Base-by-base conservation (phyloP, 495 filamentous ascomycete genomes). In the Tuber calosporum region DNA sequence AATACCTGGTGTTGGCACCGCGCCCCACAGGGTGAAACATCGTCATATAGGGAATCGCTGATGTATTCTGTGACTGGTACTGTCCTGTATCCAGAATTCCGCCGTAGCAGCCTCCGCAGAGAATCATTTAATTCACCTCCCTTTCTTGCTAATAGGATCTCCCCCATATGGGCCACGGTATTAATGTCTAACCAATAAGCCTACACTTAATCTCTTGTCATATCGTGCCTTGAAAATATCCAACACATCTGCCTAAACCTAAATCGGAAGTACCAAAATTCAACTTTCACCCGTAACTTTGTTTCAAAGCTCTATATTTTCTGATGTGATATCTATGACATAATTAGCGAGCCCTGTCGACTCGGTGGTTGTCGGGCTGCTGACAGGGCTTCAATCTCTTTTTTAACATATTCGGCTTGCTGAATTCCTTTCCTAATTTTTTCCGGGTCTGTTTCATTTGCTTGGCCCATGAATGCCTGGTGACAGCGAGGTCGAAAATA, bases 341-440 rank as follows among this genome's bases (percentile, higher is more conserved):
- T 7, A 68, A 79, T 73, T 68, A 22, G 72, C 71, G 39, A 76
- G 43, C 39, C 72, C 36, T 37, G 17, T 17, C 20, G 37, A 40
- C 36, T 36, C n/a, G 22, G n/a, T 26, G 66, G 68, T n/a, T 34
- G 70, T 48, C n/a, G 13, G 37, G 39, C 26, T 41, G 86, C 92
- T 88, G 86, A 97, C 94, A 98, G 82, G 15, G 93, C 90, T 83
- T 97, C 93, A 76, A 97, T 90, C 83, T 97, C 94, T 53, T 94
- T 97, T 82, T 92, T 94, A 6, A 97, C 92, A 83, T 91, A 98
- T 75, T 96, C 88, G 1, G 93, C 95, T 78, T 87, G 84, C 43
- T 87, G 86, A 73, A 99, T 92, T 0, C 88, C 93, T 76, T 90
- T 85, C 68, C 85, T 85, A 53, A 99, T 97, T 75, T 92, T 83